phyloP scores from a whole-genome alignment of 768 basidiomycete genomes.

The Trametes punicea region DNA sequence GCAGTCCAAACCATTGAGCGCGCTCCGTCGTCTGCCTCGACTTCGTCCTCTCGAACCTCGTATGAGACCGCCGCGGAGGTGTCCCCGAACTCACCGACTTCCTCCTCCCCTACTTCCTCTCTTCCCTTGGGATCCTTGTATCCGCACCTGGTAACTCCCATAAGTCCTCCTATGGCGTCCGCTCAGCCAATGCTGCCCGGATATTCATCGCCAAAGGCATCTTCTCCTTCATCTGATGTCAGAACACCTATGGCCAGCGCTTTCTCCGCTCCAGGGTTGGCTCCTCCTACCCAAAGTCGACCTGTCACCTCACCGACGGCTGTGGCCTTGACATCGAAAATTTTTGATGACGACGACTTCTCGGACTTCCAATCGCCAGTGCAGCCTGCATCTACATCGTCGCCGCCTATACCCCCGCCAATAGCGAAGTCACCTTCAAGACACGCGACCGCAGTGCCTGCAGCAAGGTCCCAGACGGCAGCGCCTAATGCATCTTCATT shows the following conservation, averaged over 20 bases:
- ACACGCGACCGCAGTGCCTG: background rate
- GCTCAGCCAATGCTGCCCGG: slow-evolving; percentile 3
- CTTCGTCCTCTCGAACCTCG: slow-evolving; percentile 11
- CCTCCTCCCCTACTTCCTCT: slow-evolving; percentile 17
- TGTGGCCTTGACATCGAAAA: slow-evolving; percentile 7
- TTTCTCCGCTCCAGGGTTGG: background rate
- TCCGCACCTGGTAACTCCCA: slow-evolving; percentile 9
- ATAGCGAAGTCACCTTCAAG: slow-evolving; percentile 12
- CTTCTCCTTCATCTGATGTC: background rate
- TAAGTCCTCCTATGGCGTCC: slow-evolving; percentile 5
- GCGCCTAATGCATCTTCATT: slow-evolving; percentile 3
- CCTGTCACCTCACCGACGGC: background rate
- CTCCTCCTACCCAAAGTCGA: background rate
- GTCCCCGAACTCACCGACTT: slow-evolving; percentile 18
- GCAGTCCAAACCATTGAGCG: background rate
- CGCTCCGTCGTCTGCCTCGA: slow-evolving; percentile 8
- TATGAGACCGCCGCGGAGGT: slow-evolving; percentile 12
- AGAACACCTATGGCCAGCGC: slow-evolving; percentile 6
- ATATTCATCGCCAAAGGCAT: background rate
- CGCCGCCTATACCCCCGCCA: slow-evolving; percentile 6
- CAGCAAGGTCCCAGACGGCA: background rate
- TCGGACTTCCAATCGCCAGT: slow-evolving; percentile 29
- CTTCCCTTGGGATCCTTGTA: slow-evolving; percentile 21
- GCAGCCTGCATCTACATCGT: background rate
- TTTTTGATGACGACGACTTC: slow-evolving; percentile 27